Conservation (phyloP, 2,329 filamentous ascomycete genomes). For the Pseudophaeomoniella oleicola region DNA sequence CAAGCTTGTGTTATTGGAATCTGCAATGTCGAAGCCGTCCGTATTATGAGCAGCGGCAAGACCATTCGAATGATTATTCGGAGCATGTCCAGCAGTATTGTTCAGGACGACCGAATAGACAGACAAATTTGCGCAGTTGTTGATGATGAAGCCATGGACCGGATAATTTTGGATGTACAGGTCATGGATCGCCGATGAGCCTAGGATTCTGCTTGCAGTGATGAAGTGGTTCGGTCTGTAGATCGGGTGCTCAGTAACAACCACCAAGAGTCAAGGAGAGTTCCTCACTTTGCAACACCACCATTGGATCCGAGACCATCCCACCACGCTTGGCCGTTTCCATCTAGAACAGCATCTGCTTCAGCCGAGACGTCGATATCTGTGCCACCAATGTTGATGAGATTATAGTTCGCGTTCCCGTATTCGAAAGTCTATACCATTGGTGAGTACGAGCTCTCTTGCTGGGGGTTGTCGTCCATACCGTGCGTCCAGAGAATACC, state of each 20-base stretch:
- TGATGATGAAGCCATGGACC: conserved; percentile 24
- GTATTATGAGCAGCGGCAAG: conserved; percentile 28
- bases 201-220: conserved; percentile 22
- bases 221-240: conserved; percentile 23
- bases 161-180: conserved; percentile 27
- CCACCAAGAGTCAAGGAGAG: too few relatives aligned
- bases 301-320: conserved; percentile 32
- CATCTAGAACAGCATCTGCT: conserved; percentile 20
- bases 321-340: conserved; percentile 28
- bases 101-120: conserved; percentile 23
- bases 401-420: conserved; percentile 44
- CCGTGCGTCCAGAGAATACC: conserved; percentile 24
- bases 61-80: conserved; percentile 18
- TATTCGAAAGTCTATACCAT: conserved; percentile 53
- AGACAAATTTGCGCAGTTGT: conserved; percentile 16
- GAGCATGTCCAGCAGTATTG: conserved; percentile 22
- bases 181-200: conserved; percentile 22
- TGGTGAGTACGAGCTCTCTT: conserved; percentile 40
- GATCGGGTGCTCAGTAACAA: too few relatives aligned
- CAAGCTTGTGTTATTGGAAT: conserved; percentile 35
- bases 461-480: conserved; percentile 14
- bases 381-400: conserved; percentile 23
- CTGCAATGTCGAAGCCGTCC: conserved; percentile 36
- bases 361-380: conserved; percentile 25
- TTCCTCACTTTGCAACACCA: conserved; percentile 12